Conservation (phyloP, 2,329 filamentous ascomycete genomes). For the Phialophora tarda region DNA sequence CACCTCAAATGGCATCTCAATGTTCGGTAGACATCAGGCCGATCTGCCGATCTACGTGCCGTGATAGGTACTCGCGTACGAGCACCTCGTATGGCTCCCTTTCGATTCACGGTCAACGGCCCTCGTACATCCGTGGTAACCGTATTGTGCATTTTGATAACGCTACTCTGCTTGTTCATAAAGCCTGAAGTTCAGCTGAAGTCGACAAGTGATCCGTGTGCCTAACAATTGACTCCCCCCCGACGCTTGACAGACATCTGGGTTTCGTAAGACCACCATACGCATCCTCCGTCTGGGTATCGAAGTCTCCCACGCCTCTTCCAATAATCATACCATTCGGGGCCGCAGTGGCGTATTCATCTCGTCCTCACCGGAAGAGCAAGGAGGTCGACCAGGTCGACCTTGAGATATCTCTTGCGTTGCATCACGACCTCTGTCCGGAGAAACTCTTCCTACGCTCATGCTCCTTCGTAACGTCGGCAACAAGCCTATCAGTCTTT, state of each 20-base stretch:
- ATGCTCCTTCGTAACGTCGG: conserved; percentile 56
- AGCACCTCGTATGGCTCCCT: neutral
- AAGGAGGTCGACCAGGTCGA: neutral
- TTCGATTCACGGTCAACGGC: conserved; percentile 7
- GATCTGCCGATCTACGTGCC: neutral
- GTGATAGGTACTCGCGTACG: neutral
- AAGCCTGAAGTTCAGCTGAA: neutral
- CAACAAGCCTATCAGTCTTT: conserved; percentile 71
- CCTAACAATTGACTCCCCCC: neutral
- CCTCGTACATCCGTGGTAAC: conserved; percentile 3
- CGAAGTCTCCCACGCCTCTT: neutral
- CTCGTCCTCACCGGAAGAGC: neutral
- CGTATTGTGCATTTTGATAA: conserved; percentile 13
- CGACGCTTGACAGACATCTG: neutral
- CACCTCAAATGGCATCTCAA: neutral
- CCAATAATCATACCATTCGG: neutral
- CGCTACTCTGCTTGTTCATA: neutral
- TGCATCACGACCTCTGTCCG: conserved; percentile 21
- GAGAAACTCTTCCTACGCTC: conserved; percentile 41
- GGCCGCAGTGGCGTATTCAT: neutral
- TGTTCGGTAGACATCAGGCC: neutral
- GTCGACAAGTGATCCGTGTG: neutral
- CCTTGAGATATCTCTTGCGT: neutral
- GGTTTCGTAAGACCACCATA: neutral
- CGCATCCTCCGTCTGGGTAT: neutral